Evolutionary conservation across 169 alveolate genomes (phyloP).

Genomic region (Plasmodium falciparum): DNA sequence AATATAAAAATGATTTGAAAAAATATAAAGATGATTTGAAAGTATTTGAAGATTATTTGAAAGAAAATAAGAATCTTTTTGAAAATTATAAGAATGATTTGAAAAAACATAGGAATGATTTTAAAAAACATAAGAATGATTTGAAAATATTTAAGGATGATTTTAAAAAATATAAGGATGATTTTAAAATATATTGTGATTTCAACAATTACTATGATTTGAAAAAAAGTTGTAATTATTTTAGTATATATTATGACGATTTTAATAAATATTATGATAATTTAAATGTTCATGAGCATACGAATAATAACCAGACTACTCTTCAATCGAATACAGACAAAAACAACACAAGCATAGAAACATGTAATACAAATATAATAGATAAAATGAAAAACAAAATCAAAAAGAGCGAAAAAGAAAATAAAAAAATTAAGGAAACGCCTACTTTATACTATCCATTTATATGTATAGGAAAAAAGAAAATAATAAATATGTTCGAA

Average conservation of each 20-base stretch:
- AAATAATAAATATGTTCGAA: constrained; percentile 48
- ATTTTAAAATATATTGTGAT: not conserved
- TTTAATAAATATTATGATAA: constrained; percentile 24
- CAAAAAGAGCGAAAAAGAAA: not conserved
- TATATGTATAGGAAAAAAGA: constrained; percentile 40
- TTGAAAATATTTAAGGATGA: too few species aligned
- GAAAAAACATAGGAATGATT: too few species aligned
- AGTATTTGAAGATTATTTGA: too few species aligned
- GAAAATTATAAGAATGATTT: too few species aligned
- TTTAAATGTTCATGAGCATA: not conserved
- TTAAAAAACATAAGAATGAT: not conserved
- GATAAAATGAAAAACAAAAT: not conserved
- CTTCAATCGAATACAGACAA: not conserved
- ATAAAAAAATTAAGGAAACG: not conserved
- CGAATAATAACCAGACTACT: not conserved
- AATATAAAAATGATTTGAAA: too few species aligned
- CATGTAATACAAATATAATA: not conserved
- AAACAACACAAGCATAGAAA: not conserved
- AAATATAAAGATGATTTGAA: not conserved
- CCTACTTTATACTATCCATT: constrained; percentile 19
- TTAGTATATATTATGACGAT: too few species aligned
- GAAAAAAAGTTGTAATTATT: too few species aligned
- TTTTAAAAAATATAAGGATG: not conserved
- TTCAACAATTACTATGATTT: too few species aligned
- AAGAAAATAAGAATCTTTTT: too few species aligned